phyloP scores from a whole-genome alignment of 768 basidiomycete genomes.

The Cyathus striatus region DNA sequence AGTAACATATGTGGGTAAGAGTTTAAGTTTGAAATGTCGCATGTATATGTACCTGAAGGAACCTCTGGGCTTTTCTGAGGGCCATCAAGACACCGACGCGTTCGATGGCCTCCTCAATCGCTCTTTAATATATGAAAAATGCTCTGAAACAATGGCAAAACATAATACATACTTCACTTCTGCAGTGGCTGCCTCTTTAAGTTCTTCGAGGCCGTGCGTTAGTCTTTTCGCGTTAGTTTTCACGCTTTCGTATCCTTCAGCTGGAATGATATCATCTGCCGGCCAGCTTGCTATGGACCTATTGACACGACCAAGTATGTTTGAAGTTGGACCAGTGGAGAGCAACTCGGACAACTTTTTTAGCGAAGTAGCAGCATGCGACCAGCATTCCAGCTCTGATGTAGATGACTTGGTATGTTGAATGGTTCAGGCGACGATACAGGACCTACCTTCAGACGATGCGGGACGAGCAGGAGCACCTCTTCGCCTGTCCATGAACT shows the following conservation, averaged over 20 bases:
- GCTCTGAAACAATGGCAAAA: conserved; percentile 3
- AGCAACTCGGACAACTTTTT: conserved; percentile 50
- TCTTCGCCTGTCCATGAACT: conserved; percentile 63
- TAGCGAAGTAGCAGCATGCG: conserved; percentile 58
- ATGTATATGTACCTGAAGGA: conserved; percentile 42
- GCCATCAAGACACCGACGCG: conserved; percentile 65
- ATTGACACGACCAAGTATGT: conserved; percentile 70
- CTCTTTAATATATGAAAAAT: conserved; percentile 33
- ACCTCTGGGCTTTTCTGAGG: conserved; percentile 67
- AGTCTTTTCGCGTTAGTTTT: conserved; percentile 63
- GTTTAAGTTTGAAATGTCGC: not conserved
- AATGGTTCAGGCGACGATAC: conserved; percentile 3
- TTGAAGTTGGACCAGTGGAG: conserved; percentile 40
- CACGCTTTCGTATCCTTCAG: conserved; percentile 62
- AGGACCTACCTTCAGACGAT: conserved; percentile 65
- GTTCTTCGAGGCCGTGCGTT: conserved; percentile 53
- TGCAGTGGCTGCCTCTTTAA: conserved; percentile 50
- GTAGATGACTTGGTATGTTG: conserved; percentile 10
- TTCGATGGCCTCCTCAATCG: conserved; percentile 70
- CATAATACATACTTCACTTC: conserved; percentile 54
- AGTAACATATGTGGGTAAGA: conserved; percentile 2
- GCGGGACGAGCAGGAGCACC: conserved; percentile 57
- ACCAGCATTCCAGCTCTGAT: conserved; percentile 75
- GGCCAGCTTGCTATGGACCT: conserved; percentile 70
- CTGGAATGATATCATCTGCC: conserved; percentile 59